Percentiles rank a stretch among this genome's conserved stretches.
phyloP scores from a whole-genome alignment of 2,329 filamentous ascomycete species.

The Aspergillus sp. region DNA sequence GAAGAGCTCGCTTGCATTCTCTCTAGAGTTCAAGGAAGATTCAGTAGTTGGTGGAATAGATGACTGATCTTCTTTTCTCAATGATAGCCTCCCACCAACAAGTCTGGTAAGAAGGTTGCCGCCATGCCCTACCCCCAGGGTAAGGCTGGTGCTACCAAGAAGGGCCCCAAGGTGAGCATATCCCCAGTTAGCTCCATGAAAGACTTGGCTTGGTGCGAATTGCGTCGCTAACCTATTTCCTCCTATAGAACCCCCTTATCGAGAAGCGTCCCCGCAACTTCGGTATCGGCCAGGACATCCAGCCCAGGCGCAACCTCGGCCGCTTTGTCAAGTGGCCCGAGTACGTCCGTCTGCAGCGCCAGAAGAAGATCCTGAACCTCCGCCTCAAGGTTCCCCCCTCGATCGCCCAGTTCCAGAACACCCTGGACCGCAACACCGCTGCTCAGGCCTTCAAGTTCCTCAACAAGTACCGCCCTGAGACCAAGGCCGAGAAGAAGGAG shows the following conservation, averaged over 20 bases:
- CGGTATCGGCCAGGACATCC: slow-evolving; percentile 98
- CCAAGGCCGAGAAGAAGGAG: slow-evolving; percentile 99
- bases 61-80: slow-evolving; percentile 96
- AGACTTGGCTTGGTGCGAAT: not conserved
- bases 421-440: slow-evolving; percentile 92
- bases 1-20: slow-evolving; percentile 47
- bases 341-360: slow-evolving; percentile 96
- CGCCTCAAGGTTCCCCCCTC: slow-evolving; percentile 97
- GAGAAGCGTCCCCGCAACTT: slow-evolving; percentile 98
- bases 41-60: slow-evolving; percentile 61
- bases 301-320: slow-evolving; percentile 88
- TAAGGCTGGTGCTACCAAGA: slow-evolving; percentile 82
- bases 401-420: slow-evolving; percentile 95
- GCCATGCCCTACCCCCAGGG: slow-evolving; percentile 91
- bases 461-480: slow-evolving; percentile 99
- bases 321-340: slow-evolving; percentile 99
- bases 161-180: slow-evolving; percentile 81
- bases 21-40: slow-evolving; percentile 92
- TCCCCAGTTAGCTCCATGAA: slow-evolving; percentile 17
- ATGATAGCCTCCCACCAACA: slow-evolving; percentile 88
- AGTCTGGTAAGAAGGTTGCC: slow-evolving; percentile 94
- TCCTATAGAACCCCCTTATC: slow-evolving; percentile 84
- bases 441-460: slow-evolving; percentile 98
- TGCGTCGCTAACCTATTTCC: too few species aligned
- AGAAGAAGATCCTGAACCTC: slow-evolving; percentile 92